Evolutionary conservation across 2,329 filamentous ascomycete genomes (phyloP), one percentile per base, ranked within the genome.

Genomic region (Fusarium proliferatum): DNA sequence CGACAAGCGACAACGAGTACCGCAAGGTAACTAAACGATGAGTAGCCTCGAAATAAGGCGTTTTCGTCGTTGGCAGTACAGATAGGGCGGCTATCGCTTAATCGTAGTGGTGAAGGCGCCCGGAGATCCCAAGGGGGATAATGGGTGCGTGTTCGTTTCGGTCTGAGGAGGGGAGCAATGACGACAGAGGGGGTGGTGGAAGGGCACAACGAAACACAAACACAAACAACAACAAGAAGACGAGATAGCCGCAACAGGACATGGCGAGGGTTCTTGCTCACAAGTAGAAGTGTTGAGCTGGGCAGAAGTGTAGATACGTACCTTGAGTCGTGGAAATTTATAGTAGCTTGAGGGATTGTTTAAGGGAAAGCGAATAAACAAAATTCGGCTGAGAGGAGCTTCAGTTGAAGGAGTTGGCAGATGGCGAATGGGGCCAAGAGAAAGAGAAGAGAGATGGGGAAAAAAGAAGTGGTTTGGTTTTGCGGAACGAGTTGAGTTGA

Each of bases 161-260:
- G 66, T 67, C 57, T 60, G 67, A 77, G 23, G 34, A 72, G 30
- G 77, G 77, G 75, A 78, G 77, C 77, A 81, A 84, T 84, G 82
- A 83, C 82, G 82, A 84, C 80, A 83, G 82, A 80, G 80, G 79
- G 78, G 76, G 75, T 77, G 76, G 76, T 77, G 75, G 74, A 76
- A 78, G 77, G 79, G 70, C 74, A 72, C 69, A 78, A 77, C 67
- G 43, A 77, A 55, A 67, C 64, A 70, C 67, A 69, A 67, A 67
- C 28, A 30, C 28, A 30, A 30, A 30, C 51, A 51, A 62, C 57
- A 67, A 67, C 38, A 49, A 53, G 33, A 57, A 38, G 59, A 53
- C 41, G 67, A 57, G 55, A 68, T 62, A 68, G 52, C 49, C 45
- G 45, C 58, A 66, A 69, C 36, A 66, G 41, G 61, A 53, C 57